Evolutionary conservation across 805 yeast genomes (phyloP).

Genomic region (Metschnikowia borealis): DNA sequence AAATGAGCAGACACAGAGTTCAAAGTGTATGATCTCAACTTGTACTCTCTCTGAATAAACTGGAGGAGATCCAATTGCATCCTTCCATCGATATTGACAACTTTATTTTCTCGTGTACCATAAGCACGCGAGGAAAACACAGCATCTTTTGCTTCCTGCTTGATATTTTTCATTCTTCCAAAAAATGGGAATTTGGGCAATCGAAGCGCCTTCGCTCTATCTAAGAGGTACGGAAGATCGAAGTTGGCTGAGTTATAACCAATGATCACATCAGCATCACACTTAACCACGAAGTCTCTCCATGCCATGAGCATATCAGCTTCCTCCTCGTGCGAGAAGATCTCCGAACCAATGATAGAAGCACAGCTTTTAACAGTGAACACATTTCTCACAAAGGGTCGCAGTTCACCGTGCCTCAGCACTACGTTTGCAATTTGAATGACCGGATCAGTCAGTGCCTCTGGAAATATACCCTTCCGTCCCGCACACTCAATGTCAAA

Average conservation of each 20-base stretch:
- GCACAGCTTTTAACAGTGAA: slow-evolving; percentile 91
- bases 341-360: slow-evolving; percentile 90
- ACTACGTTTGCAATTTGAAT: slow-evolving; percentile 97
- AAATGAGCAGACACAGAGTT: slow-evolving; percentile 95
- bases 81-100: slow-evolving; percentile 90
- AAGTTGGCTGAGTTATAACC: slow-evolving; percentile 95
- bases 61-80: slow-evolving; percentile 91
- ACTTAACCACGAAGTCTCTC: slow-evolving; percentile 78
- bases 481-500: slow-evolving; percentile 99
- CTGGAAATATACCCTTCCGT: slow-evolving; percentile 94
- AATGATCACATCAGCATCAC: slow-evolving; percentile 93
- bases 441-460: slow-evolving; percentile 87
- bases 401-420: slow-evolving; percentile 72
- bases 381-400: slow-evolving; percentile 90
- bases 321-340: slow-evolving; percentile 70
- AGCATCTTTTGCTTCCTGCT: slow-evolving; percentile 77
- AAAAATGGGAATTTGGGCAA: slow-evolving; percentile 76
- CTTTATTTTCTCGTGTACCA: slow-evolving; percentile 92
- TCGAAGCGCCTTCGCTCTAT: slow-evolving; percentile 75
- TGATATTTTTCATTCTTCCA: slow-evolving; percentile 64
- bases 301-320: slow-evolving; percentile 79
- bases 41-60: slow-evolving; percentile 90
- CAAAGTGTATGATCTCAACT: slow-evolving; percentile 87
- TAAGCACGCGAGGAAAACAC: slow-evolving; percentile 91
- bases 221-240: slow-evolving; percentile 88